Evolutionary conservation across 192 early-diverging fungal genomes (phyloP).

Genomic region (Backusella australiensis): DNA sequence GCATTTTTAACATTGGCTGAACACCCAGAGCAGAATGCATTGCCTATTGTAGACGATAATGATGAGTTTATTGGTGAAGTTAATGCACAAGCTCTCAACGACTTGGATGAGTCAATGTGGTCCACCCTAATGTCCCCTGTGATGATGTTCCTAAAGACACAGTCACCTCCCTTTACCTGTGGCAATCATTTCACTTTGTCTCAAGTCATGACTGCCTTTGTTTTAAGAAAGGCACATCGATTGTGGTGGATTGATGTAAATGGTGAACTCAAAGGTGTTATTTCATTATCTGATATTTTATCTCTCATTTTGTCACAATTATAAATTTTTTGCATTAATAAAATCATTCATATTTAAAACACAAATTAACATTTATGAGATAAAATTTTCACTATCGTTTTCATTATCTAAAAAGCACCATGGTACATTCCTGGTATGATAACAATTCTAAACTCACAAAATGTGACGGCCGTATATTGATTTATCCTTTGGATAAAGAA

Average conservation of each 20-base stretch:
- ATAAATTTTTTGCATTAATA: constrained; percentile 1
- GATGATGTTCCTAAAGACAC: constrained; percentile 55
- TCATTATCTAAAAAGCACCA: too few species aligned
- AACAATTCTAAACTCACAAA: too few species aligned
- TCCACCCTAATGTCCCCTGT: constrained; percentile 57
- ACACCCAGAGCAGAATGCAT: constrained; percentile 48
- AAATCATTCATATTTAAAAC: not conserved
- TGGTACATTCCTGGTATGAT: too few species aligned
- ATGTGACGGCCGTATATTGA: too few species aligned
- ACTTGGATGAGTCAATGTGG: constrained; percentile 55
- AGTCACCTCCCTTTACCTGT: constrained; percentile 49
- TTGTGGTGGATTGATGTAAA: constrained; percentile 67
- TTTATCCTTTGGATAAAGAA: too few species aligned
- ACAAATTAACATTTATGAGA: too few species aligned
- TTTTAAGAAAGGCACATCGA: constrained; percentile 50
- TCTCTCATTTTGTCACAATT: constrained; percentile 41
- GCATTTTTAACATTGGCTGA: constrained; percentile 44
- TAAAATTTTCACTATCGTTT: too few species aligned
- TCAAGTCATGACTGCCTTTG: constrained; percentile 50
- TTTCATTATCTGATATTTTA: constrained; percentile 68
- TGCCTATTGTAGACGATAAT: constrained; percentile 61
- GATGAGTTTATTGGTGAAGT: constrained; percentile 62
- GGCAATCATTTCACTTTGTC: constrained; percentile 45
- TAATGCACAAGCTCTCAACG: constrained; percentile 67
- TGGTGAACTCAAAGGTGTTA: constrained; percentile 55